Conservation (phyloP, 177 flowering plant genomes). For the Tripterygium wilfordii region DNA sequence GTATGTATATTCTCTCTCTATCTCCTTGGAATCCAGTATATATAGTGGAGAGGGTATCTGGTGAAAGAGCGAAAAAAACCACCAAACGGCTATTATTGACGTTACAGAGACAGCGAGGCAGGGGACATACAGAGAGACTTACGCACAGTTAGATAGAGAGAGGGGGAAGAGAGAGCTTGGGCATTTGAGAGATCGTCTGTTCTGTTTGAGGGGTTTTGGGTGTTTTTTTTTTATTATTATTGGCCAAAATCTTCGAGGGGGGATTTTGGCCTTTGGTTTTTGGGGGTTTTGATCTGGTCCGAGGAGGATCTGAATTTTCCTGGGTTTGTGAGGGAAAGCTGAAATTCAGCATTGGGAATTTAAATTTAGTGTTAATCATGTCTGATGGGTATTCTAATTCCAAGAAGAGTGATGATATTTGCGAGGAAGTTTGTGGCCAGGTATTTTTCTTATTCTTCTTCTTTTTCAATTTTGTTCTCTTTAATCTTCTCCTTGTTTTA, state of each 20-base stretch:
- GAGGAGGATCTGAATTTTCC: background rate
- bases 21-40: background rate
- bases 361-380: conserved; percentile 22
- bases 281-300: conserved; percentile 20
- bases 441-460: conserved; percentile 33
- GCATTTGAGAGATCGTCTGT: too few species aligned
- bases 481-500: too few species aligned
- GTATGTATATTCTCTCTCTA: too few species aligned
- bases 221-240: conserved; percentile 4
- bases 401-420: conserved; percentile 76
- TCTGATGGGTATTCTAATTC: conserved; percentile 54
- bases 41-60: conserved; percentile 10
- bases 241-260: background rate
- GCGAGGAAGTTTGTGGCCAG: conserved; percentile 72
- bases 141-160: background rate
- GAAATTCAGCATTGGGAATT: background rate
- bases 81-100: conserved; percentile 50
- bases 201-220: too few species aligned
- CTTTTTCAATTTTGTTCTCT: background rate
- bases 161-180: background rate
- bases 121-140: conserved; percentile 1
- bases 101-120: conserved; percentile 1
- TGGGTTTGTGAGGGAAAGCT: background rate
- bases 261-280: conserved; percentile 16
- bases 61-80: conserved; percentile 23